phyloP scores from a whole-genome alignment of 2,329 filamentous ascomycete species.

The Cladophialophora bantiana region DNA sequence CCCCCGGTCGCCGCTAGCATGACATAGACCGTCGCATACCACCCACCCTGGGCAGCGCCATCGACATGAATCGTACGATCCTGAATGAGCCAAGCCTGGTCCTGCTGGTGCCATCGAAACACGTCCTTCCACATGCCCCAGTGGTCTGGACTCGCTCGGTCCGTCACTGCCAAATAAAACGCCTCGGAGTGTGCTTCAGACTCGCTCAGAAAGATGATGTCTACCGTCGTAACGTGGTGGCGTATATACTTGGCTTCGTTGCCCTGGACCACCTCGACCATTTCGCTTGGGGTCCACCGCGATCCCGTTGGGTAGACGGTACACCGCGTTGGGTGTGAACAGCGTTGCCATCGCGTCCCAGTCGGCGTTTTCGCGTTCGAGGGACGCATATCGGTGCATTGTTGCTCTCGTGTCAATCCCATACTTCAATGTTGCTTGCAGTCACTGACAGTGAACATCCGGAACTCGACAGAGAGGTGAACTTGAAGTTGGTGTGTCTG shows the following conservation, averaged over 20 bases:
- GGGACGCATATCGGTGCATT: conserved; percentile 3
- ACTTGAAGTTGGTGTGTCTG: background rate
- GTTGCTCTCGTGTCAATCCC: background rate
- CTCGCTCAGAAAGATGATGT: conserved; percentile 5
- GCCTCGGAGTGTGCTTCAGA: background rate
- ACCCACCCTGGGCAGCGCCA: background rate
- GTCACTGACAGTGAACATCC: background rate
- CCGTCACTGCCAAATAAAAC: conserved; percentile 2
- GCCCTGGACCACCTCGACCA: conserved; percentile 7
- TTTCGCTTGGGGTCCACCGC: background rate
- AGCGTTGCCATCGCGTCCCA: background rate
- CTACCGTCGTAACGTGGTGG: conserved; percentile 13
- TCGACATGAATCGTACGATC: background rate
- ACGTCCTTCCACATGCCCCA: conserved; percentile 11
- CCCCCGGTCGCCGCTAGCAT: background rate
- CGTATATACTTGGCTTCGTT: conserved; percentile 15
- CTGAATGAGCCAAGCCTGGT: background rate
- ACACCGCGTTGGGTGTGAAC: background rate
- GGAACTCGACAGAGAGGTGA: background rate
- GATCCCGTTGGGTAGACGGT: background rate
- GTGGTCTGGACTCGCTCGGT: conserved; percentile 1
- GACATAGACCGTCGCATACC: background rate
- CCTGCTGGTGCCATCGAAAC: background rate
- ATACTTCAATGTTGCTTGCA: background rate
- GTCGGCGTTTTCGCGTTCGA: conserved; percentile 4